Evolutionary conservation across 169 alveolate species (phyloP), one percentile per base, ranked within the genome.

Genomic region (Perkinsus olseni): DNA sequence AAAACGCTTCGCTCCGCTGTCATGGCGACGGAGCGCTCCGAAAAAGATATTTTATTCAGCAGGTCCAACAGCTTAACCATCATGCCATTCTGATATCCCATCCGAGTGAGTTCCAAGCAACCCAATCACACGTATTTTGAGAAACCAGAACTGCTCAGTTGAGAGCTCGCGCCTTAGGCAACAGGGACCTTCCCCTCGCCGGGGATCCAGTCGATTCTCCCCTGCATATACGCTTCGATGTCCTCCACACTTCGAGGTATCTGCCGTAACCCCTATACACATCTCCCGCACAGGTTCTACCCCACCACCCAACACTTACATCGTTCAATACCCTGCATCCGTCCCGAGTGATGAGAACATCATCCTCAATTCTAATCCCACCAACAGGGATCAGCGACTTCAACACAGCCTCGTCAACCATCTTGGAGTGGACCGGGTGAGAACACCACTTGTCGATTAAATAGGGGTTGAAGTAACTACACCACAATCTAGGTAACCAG

Each of bases 281-380:
- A 40, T 40, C 11, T 40, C 50, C 28, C 82, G 34, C 82, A 62
- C 82, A 62, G 82, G 82, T 62, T 62, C 82, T 13, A 62, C 17
- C 31, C 82, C 82, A 13, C 82, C 82, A 8, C 39, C 13, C 28
- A 28, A 8, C 36, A 62, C 82, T 62, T 24, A 62, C 82, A 62
- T 62, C 82, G n/a, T 92, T 92, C 74, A 97, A 93, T 39, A 95
- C 95, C 62, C 93, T 96, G 91, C 96, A 92, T 36, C 98, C 98
- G 90, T 94, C 94, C 21, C 91, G 97, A 13, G 97, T 96, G 21
- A 97, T 94, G 21, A 94, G 74, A 39, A 97, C 97, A 90, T 95
- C 97, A 95, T 97, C 98, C 96, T 97, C 99, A 31, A 97, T 94
- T 92, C 99, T 95, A n/a, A 97, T 97, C 48, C 99, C 99, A n/a